phyloP scores from a whole-genome alignment of 148 eudicot genomes.

The Fagopyrum esculentum region DNA sequence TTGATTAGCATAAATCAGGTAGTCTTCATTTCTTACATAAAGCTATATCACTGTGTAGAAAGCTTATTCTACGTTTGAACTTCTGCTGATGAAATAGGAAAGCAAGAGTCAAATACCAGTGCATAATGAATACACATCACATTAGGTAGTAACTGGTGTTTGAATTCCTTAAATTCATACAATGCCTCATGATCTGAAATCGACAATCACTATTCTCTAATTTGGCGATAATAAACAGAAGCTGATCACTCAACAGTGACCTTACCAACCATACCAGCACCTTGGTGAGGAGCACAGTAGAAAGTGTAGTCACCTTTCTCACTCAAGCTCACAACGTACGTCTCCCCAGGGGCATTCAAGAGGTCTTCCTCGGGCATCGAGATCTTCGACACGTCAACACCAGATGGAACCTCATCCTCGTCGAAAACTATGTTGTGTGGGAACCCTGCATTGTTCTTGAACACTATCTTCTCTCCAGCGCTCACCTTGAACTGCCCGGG shows the following conservation, averaged over 20 bases:
- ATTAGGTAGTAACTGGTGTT: neutral
- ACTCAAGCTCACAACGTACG: conserved; percentile 52
- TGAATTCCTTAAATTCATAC: neutral
- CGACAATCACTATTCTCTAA: neutral
- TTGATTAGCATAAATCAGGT: too few relatives aligned
- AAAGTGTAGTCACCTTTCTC: conserved; percentile 78
- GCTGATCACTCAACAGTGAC: conserved; percentile 55
- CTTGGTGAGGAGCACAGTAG: conserved; percentile 89
- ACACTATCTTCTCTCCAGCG: conserved; percentile 66
- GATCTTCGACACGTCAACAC: conserved; percentile 56
- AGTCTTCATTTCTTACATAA: too few relatives aligned
- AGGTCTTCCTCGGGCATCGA: conserved; percentile 76
- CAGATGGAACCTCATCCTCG: conserved; percentile 74
- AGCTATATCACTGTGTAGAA: too few relatives aligned
- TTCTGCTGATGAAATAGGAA: too few relatives aligned
- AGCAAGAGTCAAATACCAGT: too few relatives aligned
- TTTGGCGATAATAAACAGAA: neutral
- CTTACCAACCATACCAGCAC: conserved; percentile 97
- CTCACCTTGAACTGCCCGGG: conserved; percentile 43
- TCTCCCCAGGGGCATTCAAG: conserved; percentile 65
- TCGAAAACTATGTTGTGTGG: conserved; percentile 92
- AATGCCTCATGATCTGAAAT: neutral
- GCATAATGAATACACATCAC: neutral
- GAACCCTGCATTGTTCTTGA: conserved; percentile 93
- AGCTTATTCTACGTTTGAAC: too few relatives aligned